Evolutionary conservation across 306 rosid species (phyloP), one percentile per base, ranked within the genome.

Genomic region (Castanea sativa): DNA sequence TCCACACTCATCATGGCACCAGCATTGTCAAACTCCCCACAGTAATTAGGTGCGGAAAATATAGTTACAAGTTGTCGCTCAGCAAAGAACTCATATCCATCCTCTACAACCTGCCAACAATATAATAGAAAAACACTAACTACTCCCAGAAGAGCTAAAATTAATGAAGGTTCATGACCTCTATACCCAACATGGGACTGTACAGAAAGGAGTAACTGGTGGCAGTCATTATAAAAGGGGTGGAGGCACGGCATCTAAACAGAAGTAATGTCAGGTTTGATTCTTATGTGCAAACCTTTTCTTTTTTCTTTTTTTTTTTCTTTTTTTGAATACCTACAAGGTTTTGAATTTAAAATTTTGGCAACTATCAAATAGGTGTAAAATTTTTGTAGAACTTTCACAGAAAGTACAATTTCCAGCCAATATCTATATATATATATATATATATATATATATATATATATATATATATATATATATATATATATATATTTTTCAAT

Each of bases 1-100:
- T 94, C 98, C 81, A 92, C 98, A 52, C 98, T 94, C 98, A 94
- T 94, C 98, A 94, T 94, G 53, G 98, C 98, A 49, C 98, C 98
- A 23, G 98, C 97, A 83, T 94, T 94, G 84, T 92, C 95, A 72
- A 92, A 92, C 71, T 94, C 97, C 76, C 98, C 98, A 85, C 97
- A 94, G 80, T 94, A 94, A 87, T 94, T 94, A 59, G 98, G 97
- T 14, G 97, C 98, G 19, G 98, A 94, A 87, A 94, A 92, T 87
- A 92, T 87, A 7, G 98, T 94, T 76, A 94, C 98, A 29, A 94
- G 97, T 81, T 91, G 95, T 72, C 95, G 89, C 25, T 92, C 63
- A 43, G 97, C 97, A 84, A 91, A 94, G 82, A 94, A 94, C 86
- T 92, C 93, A 3, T 91, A 94, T 33, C 98, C 98, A 87, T 92